These are phyloP conservation scores for Paramecium tetraurelia DNA, from an alignment of 73 alveolate genomes.

Conservation along the genomic window DNA sequence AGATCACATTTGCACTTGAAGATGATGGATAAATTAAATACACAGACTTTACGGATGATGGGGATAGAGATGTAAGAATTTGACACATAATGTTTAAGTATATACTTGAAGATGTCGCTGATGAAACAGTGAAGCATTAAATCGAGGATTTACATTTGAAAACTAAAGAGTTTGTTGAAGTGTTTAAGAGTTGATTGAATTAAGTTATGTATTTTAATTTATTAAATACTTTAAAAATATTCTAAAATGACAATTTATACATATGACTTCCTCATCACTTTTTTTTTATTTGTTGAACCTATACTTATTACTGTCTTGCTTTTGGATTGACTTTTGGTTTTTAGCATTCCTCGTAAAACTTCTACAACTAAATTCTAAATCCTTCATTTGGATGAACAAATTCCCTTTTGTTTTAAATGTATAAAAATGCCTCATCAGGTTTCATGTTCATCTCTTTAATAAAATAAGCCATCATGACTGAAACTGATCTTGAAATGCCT, in stretches of 20 bases:
- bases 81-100: not conserved
- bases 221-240: not conserved
- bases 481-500: conserved; percentile 93
- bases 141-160: not conserved
- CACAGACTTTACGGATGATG: conserved; percentile 47
- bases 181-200: not conserved
- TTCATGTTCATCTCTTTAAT: conserved; percentile 82
- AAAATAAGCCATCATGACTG: conserved; percentile 88
- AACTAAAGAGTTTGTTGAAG: not conserved
- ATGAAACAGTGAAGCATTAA: conserved; percentile 18
- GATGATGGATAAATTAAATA: conserved; percentile 40
- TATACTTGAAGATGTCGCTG: not conserved
- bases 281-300: not conserved
- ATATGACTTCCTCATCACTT: not conserved
- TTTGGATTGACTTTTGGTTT: not conserved
- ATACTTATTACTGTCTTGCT: not conserved
- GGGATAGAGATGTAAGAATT: conserved; percentile 33
- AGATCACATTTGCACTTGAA: conserved; percentile 14
- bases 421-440: conserved; percentile 80
- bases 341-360: conserved; percentile 64
- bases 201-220: not conserved
- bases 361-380: conserved; percentile 76
- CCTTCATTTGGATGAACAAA: conserved; percentile 92
- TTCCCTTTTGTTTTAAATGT: conserved; percentile 81
- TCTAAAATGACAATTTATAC: not conserved